Base-by-base conservation (phyloP, 306 rosid genomes). In the Quercus variabilis region DNA sequence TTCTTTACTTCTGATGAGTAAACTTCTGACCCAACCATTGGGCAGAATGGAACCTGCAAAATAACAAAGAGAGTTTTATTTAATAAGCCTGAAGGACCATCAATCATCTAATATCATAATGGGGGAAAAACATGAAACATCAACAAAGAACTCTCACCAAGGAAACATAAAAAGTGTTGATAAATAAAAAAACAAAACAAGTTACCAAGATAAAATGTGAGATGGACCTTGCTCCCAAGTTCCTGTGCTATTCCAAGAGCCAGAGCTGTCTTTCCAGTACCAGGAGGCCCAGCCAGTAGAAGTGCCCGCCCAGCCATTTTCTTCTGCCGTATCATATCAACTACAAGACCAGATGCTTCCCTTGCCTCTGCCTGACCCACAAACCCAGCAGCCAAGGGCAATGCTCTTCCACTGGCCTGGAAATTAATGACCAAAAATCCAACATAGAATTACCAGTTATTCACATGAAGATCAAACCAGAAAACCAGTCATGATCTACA, bases 241-340 rank as follows among this genome's bases (percentile, higher is more conserved):
- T 95, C 99, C 81, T 95, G 99, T 55, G 98, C 63, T 31, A 95
- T 86, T 65, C 99, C 99, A 43, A 95, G 99, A 20, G 99, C 99
- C 21, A 95, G 87, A 0, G 99, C 99, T 4, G 99, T 95, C 88
- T 95, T 95, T 56, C 99, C 99, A 15, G 97, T 95, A 28, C 99
- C 99, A 1, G 99, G 98, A 51, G 99, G 99, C 71, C 99, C 99
- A 18, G 98, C 99, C n/a, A 95, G 62, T 49, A 92, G 88, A 74
- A 95, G 95, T n/a, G 98, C 99, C 75, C 86, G 89, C 19, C 99
- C 99, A 33, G 99, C 99, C 97, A 95, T 91, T 86, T 95, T 95
- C 91, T 92, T 95, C 89, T 91, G 98, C 11, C 97, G 89, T 51
- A 95, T 92, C 98, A 95, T 95, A 77, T 95, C 99, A 23, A 92